A percentile compares a stretch with the other conserved stretches of the same genome.
These are phyloP conservation scores for Diaporthe citrichinensis DNA, from an alignment of 2,329 filamentous ascomycete species.

Conservation along the genomic window DNA sequence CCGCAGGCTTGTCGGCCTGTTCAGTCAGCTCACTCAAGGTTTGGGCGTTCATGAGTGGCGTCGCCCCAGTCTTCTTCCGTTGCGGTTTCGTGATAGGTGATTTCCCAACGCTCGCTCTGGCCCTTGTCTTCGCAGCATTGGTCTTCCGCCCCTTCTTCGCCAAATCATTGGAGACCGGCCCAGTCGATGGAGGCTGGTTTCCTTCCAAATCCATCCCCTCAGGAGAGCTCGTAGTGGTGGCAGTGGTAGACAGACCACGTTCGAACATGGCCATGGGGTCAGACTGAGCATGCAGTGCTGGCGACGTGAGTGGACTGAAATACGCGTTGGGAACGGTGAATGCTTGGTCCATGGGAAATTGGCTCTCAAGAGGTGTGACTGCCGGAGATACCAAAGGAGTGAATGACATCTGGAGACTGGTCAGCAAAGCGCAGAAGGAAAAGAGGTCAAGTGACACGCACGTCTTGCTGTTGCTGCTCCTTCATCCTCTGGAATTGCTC, in stretches of 20 bases:
- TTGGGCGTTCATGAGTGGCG: slow-evolving; percentile 70
- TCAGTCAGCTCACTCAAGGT: slow-evolving; percentile 66
- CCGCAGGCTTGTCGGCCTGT: slow-evolving; percentile 50
- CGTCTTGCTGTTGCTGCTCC: slow-evolving; percentile 73
- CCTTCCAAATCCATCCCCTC: slow-evolving; percentile 70
- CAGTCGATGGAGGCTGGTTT: slow-evolving; percentile 50
- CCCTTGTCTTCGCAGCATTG: slow-evolving; percentile 65
- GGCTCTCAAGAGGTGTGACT: slow-evolving; percentile 82
- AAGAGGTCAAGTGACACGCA: slow-evolving; percentile 52
- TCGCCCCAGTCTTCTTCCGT: slow-evolving; percentile 66
- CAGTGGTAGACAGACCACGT: slow-evolving; percentile 57
- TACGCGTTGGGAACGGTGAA: slow-evolving; percentile 79
- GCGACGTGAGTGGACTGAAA: slow-evolving; percentile 87
- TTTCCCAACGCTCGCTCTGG: slow-evolving; percentile 72
- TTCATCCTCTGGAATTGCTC: slow-evolving; percentile 77
- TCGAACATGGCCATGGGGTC: slow-evolving; percentile 64
- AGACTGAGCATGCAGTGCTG: slow-evolving; percentile 81
- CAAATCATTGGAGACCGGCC: slow-evolving; percentile 61
- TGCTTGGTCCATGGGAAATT: slow-evolving; percentile 72
- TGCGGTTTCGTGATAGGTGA: slow-evolving; percentile 81
- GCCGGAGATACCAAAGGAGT: slow-evolving; percentile 88
- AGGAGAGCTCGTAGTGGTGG: slow-evolving; percentile 64
- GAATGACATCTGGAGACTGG: slow-evolving; percentile 74
- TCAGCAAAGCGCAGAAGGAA: slow-evolving; percentile 41
- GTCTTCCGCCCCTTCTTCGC: slow-evolving; percentile 68